Evolutionary conservation across 495 filamentous ascomycete species (phyloP), one percentile per base, ranked within the genome.

Genomic region (Saxophila tyrrhenica): DNA sequence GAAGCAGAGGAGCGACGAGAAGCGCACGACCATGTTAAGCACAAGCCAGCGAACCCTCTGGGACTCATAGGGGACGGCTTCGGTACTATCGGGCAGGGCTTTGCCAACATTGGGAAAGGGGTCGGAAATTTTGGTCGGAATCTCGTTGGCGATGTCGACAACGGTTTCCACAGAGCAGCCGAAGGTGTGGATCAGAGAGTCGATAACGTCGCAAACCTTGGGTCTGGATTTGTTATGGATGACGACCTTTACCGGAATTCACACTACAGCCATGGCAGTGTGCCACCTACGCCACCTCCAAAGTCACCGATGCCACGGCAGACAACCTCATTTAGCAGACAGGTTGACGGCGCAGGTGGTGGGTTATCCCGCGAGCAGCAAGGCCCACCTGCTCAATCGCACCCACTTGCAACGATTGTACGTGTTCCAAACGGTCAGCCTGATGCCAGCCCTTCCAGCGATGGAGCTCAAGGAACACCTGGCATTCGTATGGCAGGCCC

Each of bases 51-150:
- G 67, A 23, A 70, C 70, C 53, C 44, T 1, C 25, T 60, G 0
- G 72, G 69, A 21, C 62, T 79, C 9, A 48, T 82, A 17, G 72
- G 70, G 16, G 57, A 70, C 46, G 64, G 69, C 7, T 43, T 72
- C 10, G 60, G 48, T 17, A 51, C 48, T 3, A 35, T 60, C 8
- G 57, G 57, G 17, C 52, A 60, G 10, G 79, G 79, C 10, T 64
- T 80, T 35, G 75, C 65, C 39, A 76, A 72, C 21, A 72, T 89
- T 19, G 78, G 80, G 3, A 76, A 80, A 16, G 81, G 80, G 29
- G 72, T 91, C 11, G 85, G 75, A 1, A 76, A 71, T 43, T 44
- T 82, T 22, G 79, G 79, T 7, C 75, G 72, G 54, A 73, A 71
- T 15, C 68, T 85, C 9, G 64, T 78, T 39, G 77, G 75, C 39